Base-by-base conservation (phyloP, 2,329 filamentous ascomycete species). In the Grosmannia penicillata region DNA sequence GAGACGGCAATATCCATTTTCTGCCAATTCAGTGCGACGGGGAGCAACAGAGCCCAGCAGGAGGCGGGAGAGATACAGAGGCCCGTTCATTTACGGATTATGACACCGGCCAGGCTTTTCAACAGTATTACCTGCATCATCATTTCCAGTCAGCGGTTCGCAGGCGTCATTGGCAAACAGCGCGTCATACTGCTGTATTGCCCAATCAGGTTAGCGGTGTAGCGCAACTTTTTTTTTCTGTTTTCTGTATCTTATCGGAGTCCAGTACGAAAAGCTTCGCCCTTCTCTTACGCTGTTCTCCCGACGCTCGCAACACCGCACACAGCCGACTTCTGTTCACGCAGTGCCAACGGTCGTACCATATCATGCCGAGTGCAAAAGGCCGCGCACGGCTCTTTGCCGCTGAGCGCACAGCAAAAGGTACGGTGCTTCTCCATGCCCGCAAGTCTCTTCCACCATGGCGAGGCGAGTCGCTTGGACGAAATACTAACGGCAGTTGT, bases 351-450 rank as follows among this genome's bases (percentile, higher is more conserved):
- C 11, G 14, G 14, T 4, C 35, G 32, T 31, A 27, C 11, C 38
- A 30, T 41, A 38, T 18, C 37, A 77, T 77, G 65, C 62, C 59
- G 22, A 66, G 62, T 47, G 43, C 56, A 48, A 71, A 66, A 44
- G 65, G 70, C 38, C 63, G 71, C 33, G 69, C 72, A 33, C 67
- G 72, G 53, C 65, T 77, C 32, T 65, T 83, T 47, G 66, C 72
- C 40, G 72, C 78, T 38, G 75, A 79, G 48, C 65, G 69, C 31
- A 65, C 72, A 34, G 64, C 63, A 1, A 73, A 74, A 59, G 79
- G 79, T 82, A n/a, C n/a, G n/a, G 58, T 37, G 49, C 22, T 14
- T 23, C 14, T 26, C 10, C 23, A 5, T n/a, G 15, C 21, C 11
- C n/a, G 1, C 5, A 18, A 24, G 28, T 29, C 19, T 8, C 4